phyloP scores from a whole-genome alignment of 495 filamentous ascomycete genomes.

The Daldinia concentrica region DNA sequence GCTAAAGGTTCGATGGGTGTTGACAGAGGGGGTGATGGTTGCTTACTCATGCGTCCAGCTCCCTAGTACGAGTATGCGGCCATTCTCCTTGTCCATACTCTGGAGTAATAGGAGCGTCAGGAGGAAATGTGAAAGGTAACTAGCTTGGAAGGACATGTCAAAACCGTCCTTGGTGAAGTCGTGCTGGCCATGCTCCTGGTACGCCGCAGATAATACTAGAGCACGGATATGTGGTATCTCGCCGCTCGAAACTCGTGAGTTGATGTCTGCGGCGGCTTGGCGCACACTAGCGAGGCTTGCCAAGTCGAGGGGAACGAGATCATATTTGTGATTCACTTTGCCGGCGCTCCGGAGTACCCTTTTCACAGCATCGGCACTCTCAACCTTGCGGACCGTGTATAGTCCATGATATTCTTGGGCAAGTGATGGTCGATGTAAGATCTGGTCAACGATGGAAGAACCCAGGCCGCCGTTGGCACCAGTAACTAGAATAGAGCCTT shows the following conservation, averaged over 20 bases:
- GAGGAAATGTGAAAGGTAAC: conserved; percentile 57
- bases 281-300: conserved; percentile 53
- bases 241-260: conserved; percentile 47
- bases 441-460: conserved; percentile 60
- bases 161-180: conserved; percentile 51
- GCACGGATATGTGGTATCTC: conserved; percentile 55
- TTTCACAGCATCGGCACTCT: conserved; percentile 47
- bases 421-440: conserved; percentile 48
- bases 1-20: neutral
- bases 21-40: neutral
- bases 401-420: conserved; percentile 52
- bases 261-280: conserved; percentile 51
- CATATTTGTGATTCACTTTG: conserved; percentile 48
- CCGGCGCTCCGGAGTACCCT: conserved; percentile 45
- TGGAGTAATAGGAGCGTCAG: conserved; percentile 55
- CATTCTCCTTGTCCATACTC: conserved; percentile 54
- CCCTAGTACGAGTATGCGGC: conserved; percentile 55
- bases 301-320: conserved; percentile 55
- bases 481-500: conserved; percentile 63
- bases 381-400: conserved; percentile 52
- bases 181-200: conserved; percentile 46
- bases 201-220: conserved; percentile 58
- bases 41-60: conserved; percentile 56
- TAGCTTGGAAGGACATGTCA: conserved; percentile 58
- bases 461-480: conserved; percentile 61